Evolutionary conservation across 768 basidiomycete genomes (phyloP), one percentile per base, ranked within the genome.

Genomic region (Amanita polypyramis): DNA sequence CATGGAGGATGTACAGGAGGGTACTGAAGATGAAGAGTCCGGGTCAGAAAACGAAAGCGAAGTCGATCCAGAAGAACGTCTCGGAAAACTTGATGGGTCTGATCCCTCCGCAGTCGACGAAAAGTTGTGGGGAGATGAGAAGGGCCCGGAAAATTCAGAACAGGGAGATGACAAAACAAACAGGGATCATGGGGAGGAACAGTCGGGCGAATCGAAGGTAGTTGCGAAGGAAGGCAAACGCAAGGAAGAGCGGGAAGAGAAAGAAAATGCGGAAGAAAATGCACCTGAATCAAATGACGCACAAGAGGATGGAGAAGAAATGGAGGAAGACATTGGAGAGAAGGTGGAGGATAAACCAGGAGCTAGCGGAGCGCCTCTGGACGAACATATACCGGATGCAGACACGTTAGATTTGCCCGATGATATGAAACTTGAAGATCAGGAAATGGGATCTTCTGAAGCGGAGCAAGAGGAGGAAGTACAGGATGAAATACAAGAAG

Each of bases 51-150:
- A 69, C 2, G 76, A 71, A 2, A 75, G 72, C 39, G 75, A 80
- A 14, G 70, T 67, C 3, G 85, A 85, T 15, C 77, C 78, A 14
- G 93, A 98, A 36, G 94, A 98, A 54, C 80, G 82, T 52, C 60
- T 94, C 25, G 92, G 80, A 5, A 75, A 92, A 43, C 66, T 98
- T 27, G 91, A 95, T 64, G 75, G 80, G 2, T 69, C 76, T 14
- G 95, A 97, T 65, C 85, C 89, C 7, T 73, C 79, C 20, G 82
- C 83, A 0, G 77, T 96, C 12, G 95, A 98, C 59, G 95, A 99
- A 67, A 97, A 98, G 68, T 70, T 99, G 55, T 98, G 96, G 95
- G 92, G 87, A 15, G 88, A 94, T 53, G 85, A 95, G 55, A 63
- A 70, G 43, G 77, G 76, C 10, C 72, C 77, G 3, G 70, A 76